Conservation (phyloP, 768 basidiomycete genomes). For the Suillus discolor region DNA sequence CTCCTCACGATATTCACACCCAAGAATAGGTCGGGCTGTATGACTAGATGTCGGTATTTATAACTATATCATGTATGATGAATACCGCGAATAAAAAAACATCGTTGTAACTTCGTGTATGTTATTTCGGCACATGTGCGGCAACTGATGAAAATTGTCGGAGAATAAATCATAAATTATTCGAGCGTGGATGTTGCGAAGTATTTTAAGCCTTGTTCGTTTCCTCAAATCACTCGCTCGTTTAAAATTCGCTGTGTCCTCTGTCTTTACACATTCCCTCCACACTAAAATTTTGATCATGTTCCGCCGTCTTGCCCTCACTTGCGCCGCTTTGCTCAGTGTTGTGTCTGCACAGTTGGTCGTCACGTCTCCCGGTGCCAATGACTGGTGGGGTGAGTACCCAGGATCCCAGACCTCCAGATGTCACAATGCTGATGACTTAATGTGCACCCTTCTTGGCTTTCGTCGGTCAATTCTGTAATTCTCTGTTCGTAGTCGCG, state of each 20-base stretch:
- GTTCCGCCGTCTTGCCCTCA: constrained; percentile 34
- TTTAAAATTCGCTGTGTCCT: constrained; percentile 20
- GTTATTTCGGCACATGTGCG: neutral
- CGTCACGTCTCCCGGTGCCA: constrained; percentile 47
- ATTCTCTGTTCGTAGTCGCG: constrained; percentile 45
- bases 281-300: constrained; percentile 27
- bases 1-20: neutral
- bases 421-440: neutral
- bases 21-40: constrained; percentile 7
- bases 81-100: neutral
- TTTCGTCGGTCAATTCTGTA: neutral
- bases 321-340: constrained; percentile 41
- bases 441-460: neutral
- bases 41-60: constrained; percentile 10
- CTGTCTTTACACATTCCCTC: constrained; percentile 14
- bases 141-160: constrained; percentile 14
- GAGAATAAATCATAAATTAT: constrained; percentile 26
- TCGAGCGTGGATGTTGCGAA: neutral
- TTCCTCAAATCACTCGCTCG: constrained; percentile 20
- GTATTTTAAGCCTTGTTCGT: constrained; percentile 17
- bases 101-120: neutral
- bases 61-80: constrained; percentile 14
- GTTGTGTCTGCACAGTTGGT: constrained; percentile 43
- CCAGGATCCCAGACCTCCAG: neutral
- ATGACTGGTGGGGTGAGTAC: constrained; percentile 65